Percentiles rank a stretch among this genome's conserved stretches.
Conservation (phyloP, 2,329 filamentous ascomycete genomes). For the Pseudocercospora cruenta region DNA sequence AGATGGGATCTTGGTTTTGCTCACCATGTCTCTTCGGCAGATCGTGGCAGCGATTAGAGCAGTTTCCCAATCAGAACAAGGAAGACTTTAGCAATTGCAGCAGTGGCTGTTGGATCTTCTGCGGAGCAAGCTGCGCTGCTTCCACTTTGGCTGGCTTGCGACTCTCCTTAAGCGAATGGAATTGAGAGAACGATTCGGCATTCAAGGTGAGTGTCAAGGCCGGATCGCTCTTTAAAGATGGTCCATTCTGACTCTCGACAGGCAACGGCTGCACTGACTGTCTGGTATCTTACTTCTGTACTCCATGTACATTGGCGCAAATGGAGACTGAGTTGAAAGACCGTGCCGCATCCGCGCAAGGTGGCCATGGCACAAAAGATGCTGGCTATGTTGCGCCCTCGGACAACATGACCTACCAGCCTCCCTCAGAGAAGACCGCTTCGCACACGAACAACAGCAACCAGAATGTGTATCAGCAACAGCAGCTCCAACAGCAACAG, state of each 20-base stretch:
- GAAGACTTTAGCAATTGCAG: conserved; percentile 2
- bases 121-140: conserved; percentile 3
- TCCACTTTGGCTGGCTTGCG: conserved; percentile 5
- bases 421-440: not conserved
- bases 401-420: not conserved
- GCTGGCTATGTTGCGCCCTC: not conserved
- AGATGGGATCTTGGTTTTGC: conserved; percentile 7
- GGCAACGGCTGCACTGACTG: conserved; percentile 6
- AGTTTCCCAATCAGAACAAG: conserved; percentile 1
- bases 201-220: not conserved
- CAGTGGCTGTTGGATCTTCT: conserved; percentile 5
- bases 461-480: not conserved
- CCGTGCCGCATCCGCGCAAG: not conserved
- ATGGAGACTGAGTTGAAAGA: conserved; percentile 5
- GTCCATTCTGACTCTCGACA: not conserved
- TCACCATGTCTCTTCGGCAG: conserved; percentile 4
- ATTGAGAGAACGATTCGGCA: not conserved
- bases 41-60: conserved; percentile 5
- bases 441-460: not conserved
- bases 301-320: conserved; percentile 4
- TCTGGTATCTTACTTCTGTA: conserved; percentile 3
- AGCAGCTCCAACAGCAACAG: not conserved
- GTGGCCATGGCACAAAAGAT: not conserved
- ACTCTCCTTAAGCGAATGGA: not conserved
- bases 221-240: not conserved